Evolutionary conservation across 768 basidiomycete species (phyloP).

Genomic region (Russula lepida): DNA sequence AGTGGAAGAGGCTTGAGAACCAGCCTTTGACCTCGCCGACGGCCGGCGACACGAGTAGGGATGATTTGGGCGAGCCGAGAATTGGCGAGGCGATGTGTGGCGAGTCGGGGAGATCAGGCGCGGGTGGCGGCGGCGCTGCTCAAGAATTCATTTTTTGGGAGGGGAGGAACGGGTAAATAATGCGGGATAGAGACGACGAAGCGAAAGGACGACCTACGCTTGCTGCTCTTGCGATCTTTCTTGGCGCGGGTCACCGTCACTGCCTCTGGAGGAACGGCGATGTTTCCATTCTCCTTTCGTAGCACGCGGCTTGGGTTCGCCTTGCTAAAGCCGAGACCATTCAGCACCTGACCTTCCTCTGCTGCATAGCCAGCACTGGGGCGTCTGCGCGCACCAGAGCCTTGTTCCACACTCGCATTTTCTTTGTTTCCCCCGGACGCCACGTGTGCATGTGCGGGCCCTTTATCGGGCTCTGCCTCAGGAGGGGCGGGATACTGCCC

Average conservation of each 20-base stretch:
- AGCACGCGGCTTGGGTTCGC: slow-evolving; percentile 23
- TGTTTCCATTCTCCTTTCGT: slow-evolving; percentile 48
- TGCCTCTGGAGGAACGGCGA: slow-evolving; percentile 31
- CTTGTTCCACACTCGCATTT: slow-evolving; percentile 25
- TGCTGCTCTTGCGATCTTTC: slow-evolving; percentile 44
- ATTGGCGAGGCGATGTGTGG: slow-evolving; percentile 44
- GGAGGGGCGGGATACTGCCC: slow-evolving; percentile 1
- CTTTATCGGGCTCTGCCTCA: slow-evolving; percentile 11
- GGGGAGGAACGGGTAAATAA: not conserved
- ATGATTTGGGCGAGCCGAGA: slow-evolving; percentile 32
- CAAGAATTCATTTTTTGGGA: not conserved
- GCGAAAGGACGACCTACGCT: slow-evolving; percentile 38
- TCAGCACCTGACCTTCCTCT: slow-evolving; percentile 23
- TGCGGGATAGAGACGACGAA: not conserved
- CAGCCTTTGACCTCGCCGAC: slow-evolving; percentile 83
- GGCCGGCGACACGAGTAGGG: slow-evolving; percentile 51
- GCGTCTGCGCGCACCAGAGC: slow-evolving; percentile 23
- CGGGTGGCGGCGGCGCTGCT: not conserved
- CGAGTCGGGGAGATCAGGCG: slow-evolving; percentile 42
- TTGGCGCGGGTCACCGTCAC: slow-evolving; percentile 35
- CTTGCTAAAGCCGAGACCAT: slow-evolving; percentile 30
- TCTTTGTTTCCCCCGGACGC: slow-evolving; percentile 30
- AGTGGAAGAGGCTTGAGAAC: slow-evolving; percentile 94
- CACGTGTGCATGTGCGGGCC: not conserved
- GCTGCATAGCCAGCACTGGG: slow-evolving; percentile 7